Percentiles rank a stretch among this genome's conserved stretches.
These are phyloP conservation scores for Limnanthes douglasii DNA, from an alignment of 345 rosid genomes.

Conservation along the genomic window DNA sequence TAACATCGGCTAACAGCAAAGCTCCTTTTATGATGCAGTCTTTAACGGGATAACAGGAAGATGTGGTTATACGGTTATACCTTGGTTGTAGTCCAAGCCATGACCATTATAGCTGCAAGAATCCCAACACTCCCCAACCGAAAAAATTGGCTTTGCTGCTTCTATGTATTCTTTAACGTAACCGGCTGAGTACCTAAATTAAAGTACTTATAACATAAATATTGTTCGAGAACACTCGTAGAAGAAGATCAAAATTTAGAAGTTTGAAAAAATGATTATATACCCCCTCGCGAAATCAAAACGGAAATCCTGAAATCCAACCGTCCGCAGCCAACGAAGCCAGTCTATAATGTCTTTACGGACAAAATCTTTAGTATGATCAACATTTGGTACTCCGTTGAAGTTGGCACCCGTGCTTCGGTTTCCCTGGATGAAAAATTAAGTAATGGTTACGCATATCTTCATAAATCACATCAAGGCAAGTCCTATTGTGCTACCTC, in stretches of 20 bases:
- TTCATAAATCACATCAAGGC: no score
- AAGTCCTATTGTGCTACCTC: no score
- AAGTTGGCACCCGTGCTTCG: slow-evolving; percentile 89
- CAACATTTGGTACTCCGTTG: slow-evolving; percentile 86
- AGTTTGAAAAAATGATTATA: not conserved
- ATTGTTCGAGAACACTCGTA: not conserved
- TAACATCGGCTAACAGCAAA: not conserved
- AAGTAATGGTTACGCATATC: no score
- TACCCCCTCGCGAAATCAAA: slow-evolving; percentile 93
- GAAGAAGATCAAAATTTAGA: not conserved
- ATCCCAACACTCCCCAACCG: slow-evolving; percentile 93
- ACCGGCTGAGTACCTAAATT: slow-evolving; percentile 50
- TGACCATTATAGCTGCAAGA: slow-evolving; percentile 57
- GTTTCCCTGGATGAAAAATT: slow-evolving; percentile 34
- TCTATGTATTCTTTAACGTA: slow-evolving; percentile 81
- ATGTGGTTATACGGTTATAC: slow-evolving; percentile 20
- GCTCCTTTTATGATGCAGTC: not conserved
- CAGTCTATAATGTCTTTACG: slow-evolving; percentile 66
- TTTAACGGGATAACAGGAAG: slow-evolving; percentile 3
- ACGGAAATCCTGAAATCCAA: slow-evolving; percentile 85
- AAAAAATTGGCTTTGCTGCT: slow-evolving; percentile 65
- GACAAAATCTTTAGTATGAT: slow-evolving; percentile 75
- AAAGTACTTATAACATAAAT: slow-evolving; percentile 2
- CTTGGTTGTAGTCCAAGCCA: slow-evolving; percentile 73
- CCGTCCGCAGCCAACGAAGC: slow-evolving; percentile 60